These are phyloP conservation scores for Eragrostis tef DNA, from an alignment of 202 grass and related monocot genomes.

Conservation along the genomic window DNA sequence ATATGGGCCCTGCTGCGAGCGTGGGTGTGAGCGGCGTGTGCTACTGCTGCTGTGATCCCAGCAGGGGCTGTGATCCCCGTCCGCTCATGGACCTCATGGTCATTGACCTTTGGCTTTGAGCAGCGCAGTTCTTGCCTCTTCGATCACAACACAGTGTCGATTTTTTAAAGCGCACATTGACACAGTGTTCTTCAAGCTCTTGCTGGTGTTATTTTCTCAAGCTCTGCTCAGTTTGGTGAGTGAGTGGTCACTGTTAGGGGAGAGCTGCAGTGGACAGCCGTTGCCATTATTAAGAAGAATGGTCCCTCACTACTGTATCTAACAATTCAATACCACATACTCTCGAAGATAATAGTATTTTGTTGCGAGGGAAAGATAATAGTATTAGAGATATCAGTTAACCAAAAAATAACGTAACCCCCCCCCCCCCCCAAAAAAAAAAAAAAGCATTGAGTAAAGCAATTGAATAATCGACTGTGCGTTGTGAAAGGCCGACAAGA, in stretches of 20 bases:
- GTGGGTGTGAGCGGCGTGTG: too few species aligned
- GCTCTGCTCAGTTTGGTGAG: background rate
- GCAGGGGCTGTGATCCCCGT: background rate
- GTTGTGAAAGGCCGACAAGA: constrained; percentile 12
- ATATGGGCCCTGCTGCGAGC: background rate
- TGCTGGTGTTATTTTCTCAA: background rate
- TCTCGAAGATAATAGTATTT: background rate
- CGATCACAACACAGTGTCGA: background rate
- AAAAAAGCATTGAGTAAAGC: background rate
- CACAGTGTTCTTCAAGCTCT: background rate
- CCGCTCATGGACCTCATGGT: background rate
- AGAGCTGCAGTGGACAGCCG: constrained; percentile 19
- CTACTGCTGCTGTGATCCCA: background rate
- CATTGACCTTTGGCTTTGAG: background rate
- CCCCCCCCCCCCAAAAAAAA: background rate
- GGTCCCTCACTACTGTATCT: constrained; percentile 33
- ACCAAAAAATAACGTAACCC: background rate
- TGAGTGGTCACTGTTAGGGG: constrained; percentile 42
- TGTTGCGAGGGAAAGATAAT: too few species aligned
- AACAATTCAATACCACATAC: constrained; percentile 7
- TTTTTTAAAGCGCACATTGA: background rate
- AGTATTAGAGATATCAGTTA: background rate
- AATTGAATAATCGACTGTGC: constrained; percentile 35
- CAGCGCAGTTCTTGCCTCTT: background rate
- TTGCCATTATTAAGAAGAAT: constrained; percentile 46